These are phyloP conservation scores for Microdochium trichocladiopsis DNA, from an alignment of 2,329 filamentous ascomycete genomes.

Conservation along the genomic window DNA sequence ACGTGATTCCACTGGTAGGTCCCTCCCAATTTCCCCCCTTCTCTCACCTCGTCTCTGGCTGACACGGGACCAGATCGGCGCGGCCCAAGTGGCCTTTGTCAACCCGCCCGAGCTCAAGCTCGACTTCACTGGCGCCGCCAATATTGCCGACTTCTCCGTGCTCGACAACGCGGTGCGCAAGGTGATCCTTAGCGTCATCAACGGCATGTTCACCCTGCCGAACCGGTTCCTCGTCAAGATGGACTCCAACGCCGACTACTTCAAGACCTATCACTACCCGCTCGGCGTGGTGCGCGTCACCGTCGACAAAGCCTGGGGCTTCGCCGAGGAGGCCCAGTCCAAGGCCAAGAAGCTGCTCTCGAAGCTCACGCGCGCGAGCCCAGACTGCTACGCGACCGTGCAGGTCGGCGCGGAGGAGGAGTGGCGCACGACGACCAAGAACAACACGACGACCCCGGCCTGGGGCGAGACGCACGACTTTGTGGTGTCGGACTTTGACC, in stretches of 20 bases:
- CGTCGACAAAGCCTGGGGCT: slow-evolving; percentile 28
- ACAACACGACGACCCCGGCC: slow-evolving; percentile 31
- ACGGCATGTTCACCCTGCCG: slow-evolving; percentile 36
- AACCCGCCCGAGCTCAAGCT: slow-evolving; percentile 37
- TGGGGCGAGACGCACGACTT: slow-evolving; percentile 44
- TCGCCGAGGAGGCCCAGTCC: slow-evolving; percentile 28
- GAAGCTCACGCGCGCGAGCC: slow-evolving; percentile 35
- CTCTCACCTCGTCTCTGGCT: not conserved
- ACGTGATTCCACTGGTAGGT: slow-evolving; percentile 36
- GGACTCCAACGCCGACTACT: slow-evolving; percentile 36
- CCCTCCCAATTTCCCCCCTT: slow-evolving; percentile 2
- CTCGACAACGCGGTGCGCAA: slow-evolving; percentile 32
- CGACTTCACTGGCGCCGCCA: slow-evolving; percentile 31
- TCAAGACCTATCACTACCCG: slow-evolving; percentile 36
- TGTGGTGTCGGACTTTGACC: slow-evolving; percentile 35
- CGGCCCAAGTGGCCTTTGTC: slow-evolving; percentile 39
- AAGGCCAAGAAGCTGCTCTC: slow-evolving; percentile 29
- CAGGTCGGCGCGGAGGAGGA: slow-evolving; percentile 31
- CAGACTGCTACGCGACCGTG: slow-evolving; percentile 38
- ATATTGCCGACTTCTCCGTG: slow-evolving; percentile 7
- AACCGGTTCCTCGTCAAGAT: slow-evolving; percentile 42
- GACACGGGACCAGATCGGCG: slow-evolving; percentile 29
- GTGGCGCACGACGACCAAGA: slow-evolving; percentile 34
- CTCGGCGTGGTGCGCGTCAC: slow-evolving; percentile 35
- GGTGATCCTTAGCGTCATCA: slow-evolving; percentile 33